Evolutionary conservation across 352 stramenopile genomes (phyloP).

Genomic region (Pythium plurisporium): DNA sequence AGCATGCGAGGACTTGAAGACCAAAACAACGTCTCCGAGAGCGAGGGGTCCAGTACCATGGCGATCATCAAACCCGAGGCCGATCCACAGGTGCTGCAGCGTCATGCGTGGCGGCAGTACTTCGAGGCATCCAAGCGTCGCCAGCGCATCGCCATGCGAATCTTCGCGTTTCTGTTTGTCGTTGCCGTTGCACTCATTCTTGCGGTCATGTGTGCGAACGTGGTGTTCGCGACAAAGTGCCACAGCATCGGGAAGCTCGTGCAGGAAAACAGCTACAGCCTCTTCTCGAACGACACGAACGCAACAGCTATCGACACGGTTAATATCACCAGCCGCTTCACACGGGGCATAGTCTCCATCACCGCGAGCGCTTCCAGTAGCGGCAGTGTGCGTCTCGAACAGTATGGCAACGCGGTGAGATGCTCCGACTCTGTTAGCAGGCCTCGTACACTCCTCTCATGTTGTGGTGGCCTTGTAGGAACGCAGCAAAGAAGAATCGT

Average conservation of each 20-base stretch:
- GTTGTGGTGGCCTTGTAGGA: too few species aligned
- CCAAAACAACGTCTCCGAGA: slow-evolving; percentile 4
- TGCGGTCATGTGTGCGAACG: slow-evolving; percentile 83
- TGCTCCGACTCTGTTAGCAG: too few species aligned
- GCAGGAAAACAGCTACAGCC: slow-evolving; percentile 31
- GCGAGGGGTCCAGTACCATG: neutral
- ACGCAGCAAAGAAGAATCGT: slow-evolving; percentile 29
- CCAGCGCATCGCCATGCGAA: slow-evolving; percentile 59
- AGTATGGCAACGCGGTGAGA: slow-evolving; percentile 46
- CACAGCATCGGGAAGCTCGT: slow-evolving; percentile 53
- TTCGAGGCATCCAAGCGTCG: slow-evolving; percentile 61
- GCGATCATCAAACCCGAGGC: neutral
- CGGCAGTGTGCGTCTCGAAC: slow-evolving; percentile 32
- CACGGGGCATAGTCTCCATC: slow-evolving; percentile 35
- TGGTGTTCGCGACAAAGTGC: slow-evolving; percentile 68
- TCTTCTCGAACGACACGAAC: slow-evolving; percentile 26
- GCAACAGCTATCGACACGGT: slow-evolving; percentile 10
- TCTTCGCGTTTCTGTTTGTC: slow-evolving; percentile 40
- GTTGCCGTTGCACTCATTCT: slow-evolving; percentile 79
- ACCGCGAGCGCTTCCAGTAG: slow-evolving; percentile 7
- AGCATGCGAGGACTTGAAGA: slow-evolving; percentile 30
- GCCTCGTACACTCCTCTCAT: too few species aligned
- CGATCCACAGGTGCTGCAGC: slow-evolving; percentile 8
- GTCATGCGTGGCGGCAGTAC: slow-evolving; percentile 42
- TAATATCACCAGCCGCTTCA: slow-evolving; percentile 38